A percentile compares a stretch with the other conserved stretches of the same genome.
These are phyloP conservation scores for Grosmannia clavigera DNA, from an alignment of 2,329 filamentous ascomycete genomes.

Conservation along the genomic window DNA sequence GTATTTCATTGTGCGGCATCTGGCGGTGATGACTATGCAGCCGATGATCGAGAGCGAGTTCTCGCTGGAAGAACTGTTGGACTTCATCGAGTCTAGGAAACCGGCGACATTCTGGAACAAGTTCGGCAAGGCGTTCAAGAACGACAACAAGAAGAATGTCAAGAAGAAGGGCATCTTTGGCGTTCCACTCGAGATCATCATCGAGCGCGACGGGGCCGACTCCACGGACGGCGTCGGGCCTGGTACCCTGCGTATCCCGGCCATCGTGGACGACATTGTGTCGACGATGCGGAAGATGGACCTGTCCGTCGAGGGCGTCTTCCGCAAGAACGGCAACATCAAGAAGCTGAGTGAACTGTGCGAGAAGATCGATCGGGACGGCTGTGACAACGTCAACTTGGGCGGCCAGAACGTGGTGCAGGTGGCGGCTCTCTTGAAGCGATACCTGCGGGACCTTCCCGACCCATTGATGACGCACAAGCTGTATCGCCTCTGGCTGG, in stretches of 20 bases:
- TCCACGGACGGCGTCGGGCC: constrained; percentile 96
- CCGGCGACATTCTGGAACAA: constrained; percentile 93
- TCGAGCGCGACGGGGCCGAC: constrained; percentile 89
- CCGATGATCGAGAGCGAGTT: constrained; percentile 83
- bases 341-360: constrained; percentile 80
- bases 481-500: constrained; percentile 80
- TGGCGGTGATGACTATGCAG: constrained; percentile 91
- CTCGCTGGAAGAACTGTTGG: constrained; percentile 82
- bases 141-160: constrained; percentile 59
- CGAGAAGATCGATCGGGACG: constrained; percentile 74
- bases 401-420: constrained; percentile 86
- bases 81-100: constrained; percentile 86
- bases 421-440: constrained; percentile 84
- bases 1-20: constrained; percentile 92
- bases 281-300: constrained; percentile 97
- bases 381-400: constrained; percentile 74
- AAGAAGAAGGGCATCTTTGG: constrained; percentile 96
- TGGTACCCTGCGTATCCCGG: constrained; percentile 77
- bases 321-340: constrained; percentile 98
- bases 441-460: constrained; percentile 86
- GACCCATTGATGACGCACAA: constrained; percentile 94
- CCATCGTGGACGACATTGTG: constrained; percentile 89
- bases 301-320: constrained; percentile 95
- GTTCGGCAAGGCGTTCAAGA: constrained; percentile 91
- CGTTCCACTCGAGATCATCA: constrained; percentile 73